Conservation (phyloP, 176 grass and related monocot species). For the Musa troglodytarum region DNA sequence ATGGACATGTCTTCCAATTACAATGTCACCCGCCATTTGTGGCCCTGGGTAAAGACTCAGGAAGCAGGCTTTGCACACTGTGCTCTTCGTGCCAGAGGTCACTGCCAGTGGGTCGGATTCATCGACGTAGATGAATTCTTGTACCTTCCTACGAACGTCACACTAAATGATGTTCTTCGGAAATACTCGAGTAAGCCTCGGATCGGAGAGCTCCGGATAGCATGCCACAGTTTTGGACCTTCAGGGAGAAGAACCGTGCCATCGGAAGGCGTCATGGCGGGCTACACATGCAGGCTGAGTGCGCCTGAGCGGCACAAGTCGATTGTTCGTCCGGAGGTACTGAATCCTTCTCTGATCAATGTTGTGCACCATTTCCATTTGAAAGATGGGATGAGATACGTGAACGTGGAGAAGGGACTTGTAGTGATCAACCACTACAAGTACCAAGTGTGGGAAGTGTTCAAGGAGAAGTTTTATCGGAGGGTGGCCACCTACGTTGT, state of each 20-base stretch:
- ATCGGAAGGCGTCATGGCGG: conserved; percentile 42
- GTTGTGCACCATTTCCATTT: conserved; percentile 98
- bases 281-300: conserved; percentile 69
- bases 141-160: conserved; percentile 57
- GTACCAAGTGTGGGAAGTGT: conserved; percentile 97
- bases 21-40: conserved; percentile 58
- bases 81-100: conserved; percentile 58
- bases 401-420: conserved; percentile 61
- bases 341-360: conserved; percentile 81
- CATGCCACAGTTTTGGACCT: conserved; percentile 92
- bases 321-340: conserved; percentile 54
- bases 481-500: conserved; percentile 86
- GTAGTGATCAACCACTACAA: conserved; percentile 98
- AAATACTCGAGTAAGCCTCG: conserved; percentile 53
- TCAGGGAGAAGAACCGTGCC: conserved; percentile 65
- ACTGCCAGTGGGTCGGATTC: conserved; percentile 84
- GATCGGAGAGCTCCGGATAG: conserved; percentile 65
- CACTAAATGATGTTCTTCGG: conserved; percentile 43
- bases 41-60: conserved; percentile 96
- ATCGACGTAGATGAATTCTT: conserved; percentile 90
- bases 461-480: conserved; percentile 90
- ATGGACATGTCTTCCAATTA: conserved; percentile 36
- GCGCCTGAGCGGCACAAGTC: conserved; percentile 85
- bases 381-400: conserved; percentile 69
- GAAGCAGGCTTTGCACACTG: conserved; percentile 96